Conservation (phyloP, 495 filamentous ascomycete species). For the Neurospora sp. region DNA sequence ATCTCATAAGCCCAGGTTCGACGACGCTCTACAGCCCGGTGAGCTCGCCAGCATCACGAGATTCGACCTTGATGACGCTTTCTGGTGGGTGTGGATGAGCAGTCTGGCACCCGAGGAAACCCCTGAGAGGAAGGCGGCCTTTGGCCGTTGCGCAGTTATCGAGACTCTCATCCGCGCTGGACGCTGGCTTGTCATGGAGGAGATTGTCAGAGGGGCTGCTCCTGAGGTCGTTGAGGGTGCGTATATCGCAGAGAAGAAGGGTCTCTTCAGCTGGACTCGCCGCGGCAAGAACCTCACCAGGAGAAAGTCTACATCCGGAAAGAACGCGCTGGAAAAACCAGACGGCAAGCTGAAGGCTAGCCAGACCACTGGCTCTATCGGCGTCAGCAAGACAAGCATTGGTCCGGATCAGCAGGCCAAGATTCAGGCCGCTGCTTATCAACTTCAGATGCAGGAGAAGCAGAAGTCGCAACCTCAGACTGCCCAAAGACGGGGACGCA, state of each 20-base stretch:
- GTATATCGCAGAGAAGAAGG: constrained; percentile 89
- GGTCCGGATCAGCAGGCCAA: constrained; percentile 84
- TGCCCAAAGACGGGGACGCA: constrained; percentile 36
- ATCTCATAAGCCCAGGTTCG: constrained; percentile 63
- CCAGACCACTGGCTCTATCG: constrained; percentile 26
- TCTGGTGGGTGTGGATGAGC: constrained; percentile 99
- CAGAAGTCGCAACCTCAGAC: constrained; percentile 41
- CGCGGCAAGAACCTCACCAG: constrained; percentile 54
- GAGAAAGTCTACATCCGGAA: constrained; percentile 51
- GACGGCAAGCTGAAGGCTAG: constrained; percentile 18
- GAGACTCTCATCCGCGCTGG: constrained; percentile 75
- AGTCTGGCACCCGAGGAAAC: constrained; percentile 85
- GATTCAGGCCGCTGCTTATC: constrained; percentile 80
- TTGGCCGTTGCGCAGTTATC: constrained; percentile 85
- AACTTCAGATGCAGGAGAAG: constrained; percentile 53
- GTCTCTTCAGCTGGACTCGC: constrained; percentile 75
- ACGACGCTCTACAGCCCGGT: constrained; percentile 68
- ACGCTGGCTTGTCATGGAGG: constrained; percentile 89
- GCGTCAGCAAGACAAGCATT: constrained; percentile 77
- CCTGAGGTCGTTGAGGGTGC: constrained; percentile 73
- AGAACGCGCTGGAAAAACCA: constrained; percentile 28
- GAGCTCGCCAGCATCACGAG: constrained; percentile 85
- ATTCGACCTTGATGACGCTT: constrained; percentile 86
- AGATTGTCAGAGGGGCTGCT: constrained; percentile 90
- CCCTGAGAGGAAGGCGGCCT: constrained; percentile 72